Percentiles rank a stretch among this genome's conserved stretches.
Conservation (phyloP, 352 stramenopile genomes). For the Phytophthora capsici region DNA sequence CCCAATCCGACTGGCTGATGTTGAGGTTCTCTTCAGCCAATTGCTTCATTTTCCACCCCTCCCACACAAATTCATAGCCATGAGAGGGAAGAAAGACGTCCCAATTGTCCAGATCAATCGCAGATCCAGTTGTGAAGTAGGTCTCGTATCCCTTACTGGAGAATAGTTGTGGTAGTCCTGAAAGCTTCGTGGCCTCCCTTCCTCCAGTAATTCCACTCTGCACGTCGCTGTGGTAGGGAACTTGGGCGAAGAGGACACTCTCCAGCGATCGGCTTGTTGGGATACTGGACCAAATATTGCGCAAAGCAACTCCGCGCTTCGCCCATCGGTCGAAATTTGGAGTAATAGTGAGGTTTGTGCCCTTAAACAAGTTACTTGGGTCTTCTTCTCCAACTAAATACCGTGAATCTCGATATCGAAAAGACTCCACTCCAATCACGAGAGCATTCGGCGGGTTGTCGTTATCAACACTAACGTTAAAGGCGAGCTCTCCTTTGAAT, state of each 20-base stretch:
- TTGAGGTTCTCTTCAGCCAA: slow-evolving; percentile 30
- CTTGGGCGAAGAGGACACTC: neutral
- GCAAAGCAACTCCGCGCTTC: neutral
- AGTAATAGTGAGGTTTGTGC: neutral
- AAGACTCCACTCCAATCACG: neutral
- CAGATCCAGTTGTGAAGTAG: slow-evolving; percentile 9
- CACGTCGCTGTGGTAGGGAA: neutral
- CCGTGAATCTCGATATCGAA: neutral
- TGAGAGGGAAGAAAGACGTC: slow-evolving; percentile 43
- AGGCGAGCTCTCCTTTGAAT: neutral
- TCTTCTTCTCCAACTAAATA: slow-evolving; percentile 2
- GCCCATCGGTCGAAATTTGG: slow-evolving; percentile 1
- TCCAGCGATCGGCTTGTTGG: slow-evolving; percentile 3
- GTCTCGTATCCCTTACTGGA: neutral
- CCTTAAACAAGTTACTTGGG: neutral
- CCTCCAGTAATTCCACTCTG: neutral
- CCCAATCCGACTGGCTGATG: slow-evolving; percentile 39
- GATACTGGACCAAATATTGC: neutral
- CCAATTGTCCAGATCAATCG: slow-evolving; percentile 49
- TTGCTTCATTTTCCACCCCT: slow-evolving; percentile 29
- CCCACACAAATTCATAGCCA: slow-evolving; percentile 46
- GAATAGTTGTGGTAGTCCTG: neutral
- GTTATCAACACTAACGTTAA: neutral
- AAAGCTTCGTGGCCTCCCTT: neutral
- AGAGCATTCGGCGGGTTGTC: neutral